Conservation (phyloP, 2,329 filamentous ascomycete genomes). For the Ascomycota sp. region DNA sequence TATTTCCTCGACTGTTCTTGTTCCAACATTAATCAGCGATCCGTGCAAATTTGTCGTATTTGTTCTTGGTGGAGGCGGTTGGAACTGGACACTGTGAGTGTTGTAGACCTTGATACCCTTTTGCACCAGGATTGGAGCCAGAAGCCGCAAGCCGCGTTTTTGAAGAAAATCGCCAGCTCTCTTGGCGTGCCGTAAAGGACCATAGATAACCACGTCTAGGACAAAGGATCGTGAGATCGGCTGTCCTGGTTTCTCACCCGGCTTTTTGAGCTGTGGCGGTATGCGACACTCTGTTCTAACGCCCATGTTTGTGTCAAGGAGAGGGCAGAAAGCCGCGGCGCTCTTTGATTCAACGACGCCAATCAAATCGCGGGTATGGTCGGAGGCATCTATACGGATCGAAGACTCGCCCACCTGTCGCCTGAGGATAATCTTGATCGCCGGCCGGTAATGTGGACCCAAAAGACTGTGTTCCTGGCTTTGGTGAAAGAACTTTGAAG, state of each 20-base stretch:
- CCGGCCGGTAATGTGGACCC: conserved; percentile 42
- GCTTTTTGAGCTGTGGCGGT: conserved; percentile 39
- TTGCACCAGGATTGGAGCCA: conserved; percentile 44
- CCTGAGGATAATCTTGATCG: conserved; percentile 52
- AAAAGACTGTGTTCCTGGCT: conserved; percentile 41
- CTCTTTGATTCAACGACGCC: conserved; percentile 53
- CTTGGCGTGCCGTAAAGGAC: conserved; percentile 43
- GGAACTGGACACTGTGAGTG: conserved; percentile 41
- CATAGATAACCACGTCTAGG: conserved; percentile 62
- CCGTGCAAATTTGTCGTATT: conserved; percentile 12
- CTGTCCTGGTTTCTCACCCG: conserved; percentile 43
- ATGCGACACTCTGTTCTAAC: conserved; percentile 58
- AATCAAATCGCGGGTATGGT: conserved; percentile 51
- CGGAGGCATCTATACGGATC: conserved; percentile 49
- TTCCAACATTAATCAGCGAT: conserved; percentile 11
- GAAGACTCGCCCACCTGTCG: conserved; percentile 33
- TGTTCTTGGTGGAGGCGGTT: conserved; percentile 16
- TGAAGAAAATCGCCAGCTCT: conserved; percentile 46
- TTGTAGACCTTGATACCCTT: conserved; percentile 54
- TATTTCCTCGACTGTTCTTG: conserved; percentile 66
- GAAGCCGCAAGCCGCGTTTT: conserved; percentile 45
- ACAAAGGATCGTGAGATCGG: conserved; percentile 38
- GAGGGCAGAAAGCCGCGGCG: conserved; percentile 44
- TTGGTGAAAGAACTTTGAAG: conserved; percentile 46
- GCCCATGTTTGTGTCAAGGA: conserved; percentile 47